Percentiles rank a stretch among this genome's conserved stretches.
phyloP scores from a whole-genome alignment of 2,329 filamentous ascomycete genomes.

The Pyrenophora teres region DNA sequence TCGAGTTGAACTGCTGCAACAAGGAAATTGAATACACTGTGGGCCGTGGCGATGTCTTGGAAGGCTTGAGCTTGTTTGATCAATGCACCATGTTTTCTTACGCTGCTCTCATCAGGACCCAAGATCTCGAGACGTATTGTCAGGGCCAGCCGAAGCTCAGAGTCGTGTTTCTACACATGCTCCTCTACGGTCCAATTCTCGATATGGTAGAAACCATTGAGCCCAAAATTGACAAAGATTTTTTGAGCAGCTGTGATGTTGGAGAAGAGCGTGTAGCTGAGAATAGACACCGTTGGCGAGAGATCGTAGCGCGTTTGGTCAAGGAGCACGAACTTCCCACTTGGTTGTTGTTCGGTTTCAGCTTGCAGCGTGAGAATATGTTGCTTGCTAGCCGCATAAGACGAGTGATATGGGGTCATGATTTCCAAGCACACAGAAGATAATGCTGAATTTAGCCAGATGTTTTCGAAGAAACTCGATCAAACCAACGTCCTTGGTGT shows the following conservation, averaged over 20 bases:
- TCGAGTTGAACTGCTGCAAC: too few species aligned
- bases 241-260: conserved; percentile 47
- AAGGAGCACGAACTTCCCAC: conserved; percentile 40
- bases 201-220: conserved; percentile 56
- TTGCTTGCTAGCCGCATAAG: conserved; percentile 21
- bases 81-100: too few species aligned
- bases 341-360: conserved; percentile 1
- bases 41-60: too few species aligned
- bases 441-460: conserved; percentile 13
- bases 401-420: conserved; percentile 18
- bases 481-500: conserved; percentile 10
- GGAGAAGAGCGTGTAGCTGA: conserved; percentile 60
- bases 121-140: too few species aligned
- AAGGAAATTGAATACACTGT: too few species aligned
- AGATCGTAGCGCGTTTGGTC: conserved; percentile 49
- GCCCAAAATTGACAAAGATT: conserved; percentile 48
- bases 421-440: conserved; percentile 22
- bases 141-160: conserved; percentile 38
- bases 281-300: conserved; percentile 44
- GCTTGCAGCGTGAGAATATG: background rate
- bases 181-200: conserved; percentile 27
- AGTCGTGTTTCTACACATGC: conserved; percentile 48
- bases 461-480: conserved; percentile 16
- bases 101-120: too few species aligned
- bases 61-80: too few species aligned